Evolutionary conservation across 495 filamentous ascomycete species (phyloP).

Genomic region (Lindgomyces ingoldianus): DNA sequence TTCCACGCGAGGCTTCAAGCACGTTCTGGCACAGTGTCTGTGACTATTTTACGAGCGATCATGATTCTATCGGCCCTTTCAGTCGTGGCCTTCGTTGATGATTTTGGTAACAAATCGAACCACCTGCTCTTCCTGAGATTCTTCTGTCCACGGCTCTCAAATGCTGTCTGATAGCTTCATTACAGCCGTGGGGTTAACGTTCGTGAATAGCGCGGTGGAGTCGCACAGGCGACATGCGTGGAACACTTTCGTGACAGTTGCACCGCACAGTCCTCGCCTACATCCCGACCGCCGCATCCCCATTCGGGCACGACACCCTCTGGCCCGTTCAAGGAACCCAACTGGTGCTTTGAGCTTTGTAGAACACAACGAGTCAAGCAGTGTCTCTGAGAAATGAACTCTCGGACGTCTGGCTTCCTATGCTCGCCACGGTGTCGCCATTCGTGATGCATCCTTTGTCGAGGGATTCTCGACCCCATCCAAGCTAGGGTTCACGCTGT

Average conservation of each 20-base stretch:
- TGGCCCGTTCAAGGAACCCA: not conserved
- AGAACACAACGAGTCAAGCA: not conserved
- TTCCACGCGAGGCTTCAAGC: slow-evolving; percentile 33
- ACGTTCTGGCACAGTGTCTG: not conserved
- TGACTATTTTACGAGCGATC: not conserved
- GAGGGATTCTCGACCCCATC: too few relatives aligned
- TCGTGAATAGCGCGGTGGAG: not conserved
- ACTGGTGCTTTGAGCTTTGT: not conserved
- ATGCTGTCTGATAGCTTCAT: too few relatives aligned
- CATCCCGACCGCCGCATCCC: too few relatives aligned
- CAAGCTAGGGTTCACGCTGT: not conserved
- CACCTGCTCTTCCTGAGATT: slow-evolving; percentile 2
- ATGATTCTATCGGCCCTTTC: slow-evolving; percentile 3
- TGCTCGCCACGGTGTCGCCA: too few relatives aligned
- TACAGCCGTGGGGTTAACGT: too few relatives aligned
- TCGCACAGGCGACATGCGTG: slow-evolving; percentile 3
- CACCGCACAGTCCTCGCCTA: too few relatives aligned
- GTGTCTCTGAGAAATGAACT: not conserved
- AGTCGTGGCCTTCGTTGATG: not conserved
- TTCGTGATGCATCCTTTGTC: too few relatives aligned
- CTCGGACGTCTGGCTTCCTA: not conserved
- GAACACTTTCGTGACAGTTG: not conserved
- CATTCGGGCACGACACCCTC: not conserved
- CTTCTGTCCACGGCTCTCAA: too few relatives aligned
- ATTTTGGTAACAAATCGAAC: slow-evolving; percentile 4